Evolutionary conservation across 345 rosid genomes (phyloP), one percentile per base, ranked within the genome.

Genomic region (Geranium brycei): DNA sequence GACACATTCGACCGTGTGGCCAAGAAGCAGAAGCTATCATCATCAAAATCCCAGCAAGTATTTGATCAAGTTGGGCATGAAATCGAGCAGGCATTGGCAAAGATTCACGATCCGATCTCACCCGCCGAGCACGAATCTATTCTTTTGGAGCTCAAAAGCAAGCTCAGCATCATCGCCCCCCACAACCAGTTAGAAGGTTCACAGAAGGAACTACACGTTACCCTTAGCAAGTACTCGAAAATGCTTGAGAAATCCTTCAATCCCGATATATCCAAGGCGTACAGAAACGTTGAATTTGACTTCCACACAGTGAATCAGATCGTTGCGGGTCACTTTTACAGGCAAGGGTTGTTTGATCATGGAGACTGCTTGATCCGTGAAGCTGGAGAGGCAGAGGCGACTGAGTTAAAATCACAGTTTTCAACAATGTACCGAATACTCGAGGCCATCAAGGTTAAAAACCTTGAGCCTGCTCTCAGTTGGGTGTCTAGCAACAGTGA

Each of bases 331-430:
- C 91, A 89, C 72, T 81, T 86, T 41, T 87, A 92, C 73, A 73
- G 74, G 73, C 83, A 81, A 60, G 95, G 97, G 19, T 77, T 83
- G 76, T 87, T 92, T 73, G 91, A 90, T 68, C 65, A 86, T 18
- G 95, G 97, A 56, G 95, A 92, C 74, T 83, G 80, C 77, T 71
- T 89, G 13, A 71, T 77, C 63, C 73, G 69, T 60, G 97, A 91
- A 68, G 81, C 87, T 72, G 81, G 73, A 60, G 85, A 75, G 72
- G 72, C 83, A 16, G 84, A 75, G 71, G 80, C 72, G 11, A 60
- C 62, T 59, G 66, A 60, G 65, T 59, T 69, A 28, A 81, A 76
- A 72, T 81, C 82, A 65, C 87, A 81, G 41, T 87, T 74, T 63
- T 59, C 82, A 62, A 86, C 87, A 72, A 62, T 87, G 74, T 68